phyloP scores from a whole-genome alignment of 2,329 filamentous ascomycete species.

The Pleoardoris graminearum region DNA sequence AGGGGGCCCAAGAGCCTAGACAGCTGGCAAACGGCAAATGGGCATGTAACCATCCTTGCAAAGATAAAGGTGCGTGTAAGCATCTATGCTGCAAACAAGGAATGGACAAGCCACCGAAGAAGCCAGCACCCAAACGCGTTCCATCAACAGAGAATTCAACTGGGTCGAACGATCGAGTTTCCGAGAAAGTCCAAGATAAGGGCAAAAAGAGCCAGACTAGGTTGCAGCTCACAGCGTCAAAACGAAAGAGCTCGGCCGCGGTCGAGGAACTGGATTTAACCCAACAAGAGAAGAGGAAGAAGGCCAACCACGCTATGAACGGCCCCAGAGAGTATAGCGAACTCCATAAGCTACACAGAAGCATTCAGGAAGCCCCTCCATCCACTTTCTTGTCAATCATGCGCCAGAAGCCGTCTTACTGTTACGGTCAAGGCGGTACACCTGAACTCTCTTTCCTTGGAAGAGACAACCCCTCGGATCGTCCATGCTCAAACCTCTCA shows the following conservation, averaged over 20 bases:
- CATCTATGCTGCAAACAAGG: conserved; percentile 75
- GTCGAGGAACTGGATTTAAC: conserved; percentile 42
- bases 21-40: conserved; percentile 71
- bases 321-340: conserved; percentile 25
- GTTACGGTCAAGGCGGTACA: conserved; percentile 27
- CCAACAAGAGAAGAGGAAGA: conserved; percentile 34
- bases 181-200: conserved; percentile 6
- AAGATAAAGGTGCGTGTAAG: conserved; percentile 64
- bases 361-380: conserved; percentile 23
- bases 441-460: conserved; percentile 30
- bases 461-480: neutral
- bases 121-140: conserved; percentile 34
- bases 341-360: conserved; percentile 33
- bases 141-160: conserved; percentile 12
- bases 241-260: conserved; percentile 25
- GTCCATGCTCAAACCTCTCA: conserved; percentile 8
- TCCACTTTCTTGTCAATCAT: conserved; percentile 27
- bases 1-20: conserved; percentile 45
- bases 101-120: conserved; percentile 63
- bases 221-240: conserved; percentile 30
- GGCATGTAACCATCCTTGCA: conserved; percentile 73
- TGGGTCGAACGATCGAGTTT: neutral
- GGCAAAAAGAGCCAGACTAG: conserved; percentile 31
- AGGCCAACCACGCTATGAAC: conserved; percentile 16
- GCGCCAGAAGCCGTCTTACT: conserved; percentile 34